A percentile compares a stretch with the other conserved stretches of the same genome.
These are phyloP conservation scores for Nakaseomyces sp. DNA, from an alignment of 1,139 yeast genomes.

Conservation along the genomic window DNA sequence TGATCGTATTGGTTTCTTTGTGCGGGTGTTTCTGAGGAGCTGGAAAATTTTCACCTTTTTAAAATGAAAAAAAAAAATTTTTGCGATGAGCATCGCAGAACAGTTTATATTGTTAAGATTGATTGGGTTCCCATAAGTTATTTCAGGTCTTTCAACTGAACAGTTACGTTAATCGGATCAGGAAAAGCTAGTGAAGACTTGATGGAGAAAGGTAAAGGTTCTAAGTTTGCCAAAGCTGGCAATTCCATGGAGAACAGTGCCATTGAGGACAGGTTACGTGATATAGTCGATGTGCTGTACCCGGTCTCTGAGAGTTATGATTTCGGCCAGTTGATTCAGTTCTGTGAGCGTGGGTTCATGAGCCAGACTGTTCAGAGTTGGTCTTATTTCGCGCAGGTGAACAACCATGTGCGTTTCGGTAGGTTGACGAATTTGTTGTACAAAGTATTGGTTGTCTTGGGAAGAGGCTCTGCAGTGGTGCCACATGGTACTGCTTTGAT, in stretches of 20 bases:
- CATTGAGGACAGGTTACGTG: constrained; percentile 3
- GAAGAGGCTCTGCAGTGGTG: constrained; percentile 17
- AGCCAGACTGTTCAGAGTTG: constrained; percentile 43
- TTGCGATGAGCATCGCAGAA: constrained; percentile 1
- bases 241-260: constrained; percentile 1
- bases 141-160: too few species aligned
- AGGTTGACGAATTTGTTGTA: constrained; percentile 33
- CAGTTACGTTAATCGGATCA: too few species aligned
- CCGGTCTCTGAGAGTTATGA: background rate
- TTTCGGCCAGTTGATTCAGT: constrained; percentile 19
- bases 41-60: background rate
- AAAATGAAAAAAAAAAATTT: background rate
- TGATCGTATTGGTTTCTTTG: too few species aligned
- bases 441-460: constrained; percentile 17
- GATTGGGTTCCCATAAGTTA: too few species aligned
- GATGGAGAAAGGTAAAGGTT: background rate
- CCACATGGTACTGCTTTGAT: constrained; percentile 37
- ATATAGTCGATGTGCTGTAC: background rate
- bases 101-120: too few species aligned
- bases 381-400: constrained; percentile 57
- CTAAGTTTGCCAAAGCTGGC: background rate
- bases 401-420: constrained; percentile 47
- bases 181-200: too few species aligned
- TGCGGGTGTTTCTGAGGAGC: background rate
- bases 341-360: constrained; percentile 32